Evolutionary conservation across 805 yeast species (phyloP).

Genomic region (Priceomyces medius): DNA sequence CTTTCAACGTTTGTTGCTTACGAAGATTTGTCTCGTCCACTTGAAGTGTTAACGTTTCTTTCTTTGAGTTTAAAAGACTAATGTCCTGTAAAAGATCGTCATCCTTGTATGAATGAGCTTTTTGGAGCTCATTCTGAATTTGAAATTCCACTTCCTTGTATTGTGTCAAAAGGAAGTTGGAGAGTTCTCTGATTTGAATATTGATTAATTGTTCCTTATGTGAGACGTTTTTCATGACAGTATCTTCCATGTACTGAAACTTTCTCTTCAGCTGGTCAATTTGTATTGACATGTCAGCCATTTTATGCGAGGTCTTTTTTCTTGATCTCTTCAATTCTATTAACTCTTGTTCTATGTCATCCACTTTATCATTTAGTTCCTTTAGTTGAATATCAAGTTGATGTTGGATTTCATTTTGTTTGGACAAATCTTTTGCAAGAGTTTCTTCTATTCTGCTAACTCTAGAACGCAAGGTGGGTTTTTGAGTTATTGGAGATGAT

Average conservation of each 20-base stretch:
- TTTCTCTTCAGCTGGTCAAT: conserved; percentile 11
- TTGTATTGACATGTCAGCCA: conserved; percentile 6
- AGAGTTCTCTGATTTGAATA: conserved; percentile 28
- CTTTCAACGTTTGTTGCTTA: conserved; percentile 9
- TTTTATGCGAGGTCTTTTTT: conserved; percentile 9
- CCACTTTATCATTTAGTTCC: conserved; percentile 13
- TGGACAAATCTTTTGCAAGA: conserved; percentile 7
- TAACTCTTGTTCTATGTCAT: conserved; percentile 20
- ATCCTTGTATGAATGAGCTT: conserved; percentile 24
- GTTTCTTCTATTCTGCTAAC: conserved; percentile 9
- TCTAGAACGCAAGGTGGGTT: conserved; percentile 7
- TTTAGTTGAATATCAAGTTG: conserved; percentile 12
- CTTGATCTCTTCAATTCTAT: conserved; percentile 15
- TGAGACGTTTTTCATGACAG: conserved; percentile 27
- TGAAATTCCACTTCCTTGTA: conserved; percentile 33
- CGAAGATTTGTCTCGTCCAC: conserved; percentile 12
- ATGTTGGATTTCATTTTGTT: conserved; percentile 7
- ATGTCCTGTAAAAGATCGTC: conserved; percentile 19
- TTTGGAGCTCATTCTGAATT: conserved; percentile 30
- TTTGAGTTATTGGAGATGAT: not conserved
- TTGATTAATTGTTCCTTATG: conserved; percentile 28
- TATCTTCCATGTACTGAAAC: conserved; percentile 24
- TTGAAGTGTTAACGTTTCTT: conserved; percentile 9
- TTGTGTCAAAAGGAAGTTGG: conserved; percentile 24
- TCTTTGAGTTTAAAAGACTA: conserved; percentile 12